Percentiles rank a stretch among this genome's conserved stretches.
These are phyloP conservation scores for Stephania yunnanensis DNA, from an alignment of 164 flowering plant species.

Conservation along the genomic window DNA sequence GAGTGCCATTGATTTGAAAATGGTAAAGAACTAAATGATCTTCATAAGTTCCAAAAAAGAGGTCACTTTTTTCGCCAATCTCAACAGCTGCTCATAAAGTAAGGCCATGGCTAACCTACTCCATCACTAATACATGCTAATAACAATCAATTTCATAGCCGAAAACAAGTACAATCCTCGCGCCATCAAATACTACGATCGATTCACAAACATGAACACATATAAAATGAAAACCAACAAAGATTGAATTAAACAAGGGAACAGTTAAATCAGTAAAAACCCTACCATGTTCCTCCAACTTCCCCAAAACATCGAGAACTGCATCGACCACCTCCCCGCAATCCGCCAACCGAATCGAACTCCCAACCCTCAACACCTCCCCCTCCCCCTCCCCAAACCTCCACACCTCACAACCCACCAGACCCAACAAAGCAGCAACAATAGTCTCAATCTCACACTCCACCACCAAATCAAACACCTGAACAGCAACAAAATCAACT, in stretches of 20 bases:
- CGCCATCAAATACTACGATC: too few species aligned
- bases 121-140: too few species aligned
- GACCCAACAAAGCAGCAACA: constrained; percentile 40
- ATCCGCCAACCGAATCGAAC: constrained; percentile 36
- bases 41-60: too few species aligned
- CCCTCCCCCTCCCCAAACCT: constrained; percentile 29
- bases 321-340: constrained; percentile 33
- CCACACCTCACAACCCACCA: constrained; percentile 42
- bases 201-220: neutral
- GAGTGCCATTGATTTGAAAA: neutral
- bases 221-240: neutral
- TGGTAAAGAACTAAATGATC: neutral
- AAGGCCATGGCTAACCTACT: too few species aligned
- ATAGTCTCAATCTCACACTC: constrained; percentile 40
- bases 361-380: constrained; percentile 43
- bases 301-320: constrained; percentile 28
- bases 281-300: constrained; percentile 40
- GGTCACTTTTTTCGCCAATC: too few species aligned
- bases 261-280: neutral
- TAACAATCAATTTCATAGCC: too few species aligned
- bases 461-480: constrained; percentile 42
- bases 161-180: too few species aligned
- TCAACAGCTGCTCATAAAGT: too few species aligned
- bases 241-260: neutral
- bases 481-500: constrained; percentile 3